Percentiles rank a stretch among this genome's conserved stretches.
phyloP scores from a whole-genome alignment of 1,139 yeast genomes.

The Saccharomyces hybrid region DNA sequence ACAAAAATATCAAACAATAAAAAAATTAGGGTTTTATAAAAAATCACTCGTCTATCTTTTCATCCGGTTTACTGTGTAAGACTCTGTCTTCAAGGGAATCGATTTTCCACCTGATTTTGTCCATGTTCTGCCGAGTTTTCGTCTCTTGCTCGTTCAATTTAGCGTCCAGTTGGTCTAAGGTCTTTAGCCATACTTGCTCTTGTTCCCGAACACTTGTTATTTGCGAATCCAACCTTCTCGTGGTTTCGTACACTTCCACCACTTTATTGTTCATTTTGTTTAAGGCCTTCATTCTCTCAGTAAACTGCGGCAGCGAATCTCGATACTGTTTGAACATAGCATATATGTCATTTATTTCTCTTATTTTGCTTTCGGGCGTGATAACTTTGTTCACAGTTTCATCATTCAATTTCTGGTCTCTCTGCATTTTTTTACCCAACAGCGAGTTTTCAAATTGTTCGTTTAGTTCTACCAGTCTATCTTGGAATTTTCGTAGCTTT shows the following conservation, averaged over 20 bases:
- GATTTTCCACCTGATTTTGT: background rate
- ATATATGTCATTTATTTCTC: conserved; percentile 36
- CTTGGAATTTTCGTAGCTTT: conserved; percentile 23
- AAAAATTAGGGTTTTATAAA: background rate
- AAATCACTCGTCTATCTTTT: background rate
- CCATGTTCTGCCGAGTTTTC: conserved; percentile 5
- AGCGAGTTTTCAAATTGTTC: conserved; percentile 27
- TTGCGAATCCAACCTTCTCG: conserved; percentile 40
- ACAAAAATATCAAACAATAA: background rate
- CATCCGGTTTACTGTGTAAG: background rate
- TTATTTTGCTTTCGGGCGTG: conserved; percentile 29
- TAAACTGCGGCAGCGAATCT: conserved; percentile 36
- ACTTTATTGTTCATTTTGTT: conserved; percentile 43
- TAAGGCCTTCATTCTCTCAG: conserved; percentile 40
- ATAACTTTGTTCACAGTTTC: conserved; percentile 20
- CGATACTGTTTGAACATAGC: conserved; percentile 35
- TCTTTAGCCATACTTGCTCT: conserved; percentile 37
- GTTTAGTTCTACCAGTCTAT: conserved; percentile 36
- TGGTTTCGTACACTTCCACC: conserved; percentile 46
- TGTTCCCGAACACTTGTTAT: conserved; percentile 37
- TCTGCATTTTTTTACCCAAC: conserved; percentile 16
- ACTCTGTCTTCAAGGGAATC: background rate
- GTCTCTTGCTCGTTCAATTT: conserved; percentile 34
- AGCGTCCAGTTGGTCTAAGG: conserved; percentile 35
- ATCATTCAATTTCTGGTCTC: conserved; percentile 25